phyloP scores from a whole-genome alignment of 768 basidiomycete species.

The Tulasnella sp. region DNA sequence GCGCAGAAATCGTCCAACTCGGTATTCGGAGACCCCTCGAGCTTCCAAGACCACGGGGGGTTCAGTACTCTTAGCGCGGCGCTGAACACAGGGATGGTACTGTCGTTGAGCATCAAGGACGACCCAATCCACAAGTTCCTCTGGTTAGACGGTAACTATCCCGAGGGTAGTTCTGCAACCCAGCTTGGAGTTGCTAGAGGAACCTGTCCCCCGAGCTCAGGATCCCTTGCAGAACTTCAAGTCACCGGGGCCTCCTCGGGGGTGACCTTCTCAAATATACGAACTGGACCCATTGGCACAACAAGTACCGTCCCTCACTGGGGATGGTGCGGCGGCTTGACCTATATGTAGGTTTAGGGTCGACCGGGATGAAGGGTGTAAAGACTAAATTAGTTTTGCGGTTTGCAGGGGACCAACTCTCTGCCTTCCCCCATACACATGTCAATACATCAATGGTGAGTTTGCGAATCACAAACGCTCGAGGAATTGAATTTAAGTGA shows the following conservation, averaged over 20 bases:
- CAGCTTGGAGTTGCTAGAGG: constrained; percentile 5
- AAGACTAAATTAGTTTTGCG: not conserved
- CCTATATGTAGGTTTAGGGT: not conserved
- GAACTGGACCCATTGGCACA: constrained; percentile 4
- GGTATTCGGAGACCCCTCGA: too few relatives aligned
- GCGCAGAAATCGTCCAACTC: too few relatives aligned
- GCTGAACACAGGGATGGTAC: constrained; percentile 45
- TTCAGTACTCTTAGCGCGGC: constrained; percentile 38
- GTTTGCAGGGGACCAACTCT: not conserved
- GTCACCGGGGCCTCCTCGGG: not conserved
- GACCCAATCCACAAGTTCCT: constrained; percentile 32
- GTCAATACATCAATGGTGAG: too few relatives aligned
- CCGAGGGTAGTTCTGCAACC: not conserved
- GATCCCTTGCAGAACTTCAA: not conserved
- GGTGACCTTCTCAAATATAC: constrained; percentile 16
- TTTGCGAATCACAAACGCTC: too few relatives aligned
- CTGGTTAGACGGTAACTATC: not conserved
- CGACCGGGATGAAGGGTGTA: not conserved
- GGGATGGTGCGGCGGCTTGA: not conserved
- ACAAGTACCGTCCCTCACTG: not conserved
- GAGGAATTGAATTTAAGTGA: too few relatives aligned
- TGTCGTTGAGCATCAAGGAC: constrained; percentile 52
- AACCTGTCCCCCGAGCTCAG: not conserved
- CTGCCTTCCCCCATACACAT: not conserved
- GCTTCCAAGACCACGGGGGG: constrained; percentile 43